These are phyloP conservation scores for Peronospora belbahrii DNA, from an alignment of 352 stramenopile species.

Conservation along the genomic window DNA sequence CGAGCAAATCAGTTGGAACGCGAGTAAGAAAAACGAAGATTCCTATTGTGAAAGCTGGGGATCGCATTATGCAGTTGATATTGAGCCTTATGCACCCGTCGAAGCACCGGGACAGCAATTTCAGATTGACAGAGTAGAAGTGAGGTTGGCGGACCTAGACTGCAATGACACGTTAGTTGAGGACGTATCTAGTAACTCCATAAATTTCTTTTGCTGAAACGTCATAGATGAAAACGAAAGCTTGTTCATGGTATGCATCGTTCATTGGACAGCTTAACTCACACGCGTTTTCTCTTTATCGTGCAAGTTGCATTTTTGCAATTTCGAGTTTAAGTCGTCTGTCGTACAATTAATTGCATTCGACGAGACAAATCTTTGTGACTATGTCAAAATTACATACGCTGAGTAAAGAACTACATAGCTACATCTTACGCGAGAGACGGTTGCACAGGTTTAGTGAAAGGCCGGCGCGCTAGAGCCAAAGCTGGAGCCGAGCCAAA, in stretches of 20 bases:
- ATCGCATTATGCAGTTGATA: background rate
- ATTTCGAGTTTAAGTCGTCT: too few relatives aligned
- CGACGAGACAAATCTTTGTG: too few relatives aligned
- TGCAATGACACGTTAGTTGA: slow-evolving; percentile 8
- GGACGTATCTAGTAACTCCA: background rate
- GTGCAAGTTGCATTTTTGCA: too few relatives aligned
- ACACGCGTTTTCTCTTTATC: background rate
- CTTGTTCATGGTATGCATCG: background rate
- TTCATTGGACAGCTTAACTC: background rate
- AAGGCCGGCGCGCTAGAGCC: too few relatives aligned
- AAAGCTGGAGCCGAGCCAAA: too few relatives aligned
- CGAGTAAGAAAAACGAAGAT: slow-evolving; percentile 28
- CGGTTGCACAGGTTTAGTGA: too few relatives aligned
- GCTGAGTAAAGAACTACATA: too few relatives aligned
- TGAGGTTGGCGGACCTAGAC: slow-evolving; percentile 4
- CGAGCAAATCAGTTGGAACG: slow-evolving; percentile 42
- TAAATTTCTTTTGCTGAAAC: slow-evolving; percentile 15
- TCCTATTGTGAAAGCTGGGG: slow-evolving; percentile 17
- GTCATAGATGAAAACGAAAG: background rate
- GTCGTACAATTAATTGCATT: too few relatives aligned
- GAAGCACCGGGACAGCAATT: background rate
- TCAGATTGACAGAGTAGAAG: slow-evolving; percentile 3
- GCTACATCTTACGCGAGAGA: too few relatives aligned
- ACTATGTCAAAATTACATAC: too few relatives aligned
- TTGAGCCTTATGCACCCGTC: background rate